A percentile compares a stretch with the other conserved stretches of the same genome.
phyloP scores from a whole-genome alignment of 2,329 filamentous ascomycete genomes.

The Pestalotiopsis sp. region DNA sequence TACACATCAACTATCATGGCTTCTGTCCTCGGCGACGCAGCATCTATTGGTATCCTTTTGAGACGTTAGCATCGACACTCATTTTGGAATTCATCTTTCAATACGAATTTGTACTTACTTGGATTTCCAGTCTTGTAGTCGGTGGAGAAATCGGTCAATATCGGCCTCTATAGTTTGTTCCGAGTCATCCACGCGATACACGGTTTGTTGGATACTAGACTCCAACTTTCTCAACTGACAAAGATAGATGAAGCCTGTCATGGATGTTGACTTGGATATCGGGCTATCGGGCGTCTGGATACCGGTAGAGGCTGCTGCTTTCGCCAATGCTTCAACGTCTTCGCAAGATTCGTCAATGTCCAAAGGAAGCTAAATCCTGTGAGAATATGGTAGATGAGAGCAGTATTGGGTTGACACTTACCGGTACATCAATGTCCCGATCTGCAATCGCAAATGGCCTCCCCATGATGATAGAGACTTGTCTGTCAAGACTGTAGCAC shows the following conservation, averaged over 20 bases:
- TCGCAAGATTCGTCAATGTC: slow-evolving; percentile 28
- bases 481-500: slow-evolving; percentile 33
- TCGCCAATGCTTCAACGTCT: slow-evolving; percentile 16
- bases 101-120: background rate
- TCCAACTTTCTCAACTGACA: slow-evolving; percentile 22
- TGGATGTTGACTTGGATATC: slow-evolving; percentile 24
- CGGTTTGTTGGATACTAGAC: slow-evolving; percentile 23
- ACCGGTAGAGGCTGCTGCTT: slow-evolving; percentile 2
- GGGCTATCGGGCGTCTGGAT: slow-evolving; percentile 10
- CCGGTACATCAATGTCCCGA: slow-evolving; percentile 28
- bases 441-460: slow-evolving; percentile 33
- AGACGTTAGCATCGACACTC: background rate
- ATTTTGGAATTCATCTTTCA: background rate
- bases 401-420: background rate
- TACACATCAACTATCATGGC: slow-evolving; percentile 20
- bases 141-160: slow-evolving; percentile 19
- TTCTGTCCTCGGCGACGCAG: slow-evolving; percentile 12
- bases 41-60: slow-evolving; percentile 18
- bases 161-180: slow-evolving; percentile 12
- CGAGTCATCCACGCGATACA: slow-evolving; percentile 21
- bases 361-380: slow-evolving; percentile 23
- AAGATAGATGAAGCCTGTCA: slow-evolving; percentile 28
- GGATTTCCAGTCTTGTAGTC: slow-evolving; percentile 21
- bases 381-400: background rate
- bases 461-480: slow-evolving; percentile 32